phyloP scores from a whole-genome alignment of 352 stramenopile genomes.

The Aphanomyces cochlioides region DNA sequence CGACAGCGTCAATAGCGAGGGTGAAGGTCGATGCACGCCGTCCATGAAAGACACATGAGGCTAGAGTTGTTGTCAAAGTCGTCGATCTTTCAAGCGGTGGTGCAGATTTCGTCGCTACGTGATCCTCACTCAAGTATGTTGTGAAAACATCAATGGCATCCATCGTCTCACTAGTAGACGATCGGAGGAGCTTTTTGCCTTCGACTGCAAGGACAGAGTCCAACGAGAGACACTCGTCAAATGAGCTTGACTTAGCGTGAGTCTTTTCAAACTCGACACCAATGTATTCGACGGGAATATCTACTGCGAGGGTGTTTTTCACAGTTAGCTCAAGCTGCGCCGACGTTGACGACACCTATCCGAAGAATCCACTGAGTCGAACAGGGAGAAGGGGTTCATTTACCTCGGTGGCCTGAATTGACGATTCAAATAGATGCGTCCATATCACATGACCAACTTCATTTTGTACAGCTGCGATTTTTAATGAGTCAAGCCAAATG shows the following conservation, averaged over 20 bases:
- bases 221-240: constrained; percentile 3
- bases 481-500: constrained; percentile 54
- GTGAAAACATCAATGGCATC: constrained; percentile 11
- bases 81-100: background rate
- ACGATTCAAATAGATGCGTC: constrained; percentile 14
- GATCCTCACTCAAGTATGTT: background rate
- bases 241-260: background rate
- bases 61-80: too few relatives aligned
- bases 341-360: background rate
- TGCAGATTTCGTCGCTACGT: constrained; percentile 31
- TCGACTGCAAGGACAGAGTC: background rate
- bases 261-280: background rate
- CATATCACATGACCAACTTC: constrained; percentile 64
- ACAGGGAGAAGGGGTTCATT: background rate
- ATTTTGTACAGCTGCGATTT: constrained; percentile 49
- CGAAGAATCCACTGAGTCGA: background rate
- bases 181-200: background rate
- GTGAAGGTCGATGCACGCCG: too few relatives aligned
- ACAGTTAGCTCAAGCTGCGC: background rate
- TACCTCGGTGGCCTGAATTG: background rate
- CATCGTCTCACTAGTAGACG: constrained; percentile 1
- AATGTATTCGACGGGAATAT: background rate
- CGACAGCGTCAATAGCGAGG: too few relatives aligned
- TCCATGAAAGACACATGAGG: too few relatives aligned
- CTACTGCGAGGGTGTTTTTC: constrained; percentile 4